Evolutionary conservation across 805 yeast genomes (phyloP).

Genomic region (Yamadazyma nakazawae): DNA sequence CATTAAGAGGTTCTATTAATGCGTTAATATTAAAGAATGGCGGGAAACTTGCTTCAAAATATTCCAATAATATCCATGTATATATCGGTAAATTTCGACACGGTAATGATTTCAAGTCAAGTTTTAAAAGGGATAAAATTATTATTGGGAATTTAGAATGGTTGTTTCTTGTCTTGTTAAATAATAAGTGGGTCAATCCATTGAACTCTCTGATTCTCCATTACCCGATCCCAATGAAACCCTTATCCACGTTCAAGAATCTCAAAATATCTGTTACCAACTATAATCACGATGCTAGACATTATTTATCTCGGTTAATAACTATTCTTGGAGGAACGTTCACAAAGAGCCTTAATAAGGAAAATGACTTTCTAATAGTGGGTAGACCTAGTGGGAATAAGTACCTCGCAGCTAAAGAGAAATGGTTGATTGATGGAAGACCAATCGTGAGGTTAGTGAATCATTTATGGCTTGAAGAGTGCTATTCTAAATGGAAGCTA

Average conservation of each 20-base stretch:
- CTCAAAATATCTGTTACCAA: constrained; percentile 67
- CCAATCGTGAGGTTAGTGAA: constrained; percentile 54
- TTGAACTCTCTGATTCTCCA: constrained; percentile 53
- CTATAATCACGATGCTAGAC: constrained; percentile 81
- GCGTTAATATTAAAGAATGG: constrained; percentile 50
- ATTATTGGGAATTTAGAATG: constrained; percentile 69
- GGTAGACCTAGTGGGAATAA: constrained; percentile 70
- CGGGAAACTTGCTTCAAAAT: constrained; percentile 42
- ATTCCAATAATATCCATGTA: constrained; percentile 24
- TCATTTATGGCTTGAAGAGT: constrained; percentile 87
- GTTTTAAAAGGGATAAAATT: constrained; percentile 37
- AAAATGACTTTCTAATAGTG: constrained; percentile 70
- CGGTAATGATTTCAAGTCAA: constrained; percentile 52
- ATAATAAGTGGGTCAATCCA: constrained; percentile 56
- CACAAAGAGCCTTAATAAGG: constrained; percentile 60
- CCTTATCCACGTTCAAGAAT: constrained; percentile 53
- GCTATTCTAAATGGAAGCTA: constrained; percentile 57
- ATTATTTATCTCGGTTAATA: constrained; percentile 62
- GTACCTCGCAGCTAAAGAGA: constrained; percentile 59
- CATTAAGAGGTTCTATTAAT: constrained; percentile 36
- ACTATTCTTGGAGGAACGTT: constrained; percentile 72
- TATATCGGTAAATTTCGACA: constrained; percentile 62
- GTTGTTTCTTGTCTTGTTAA: constrained; percentile 66
- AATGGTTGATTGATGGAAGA: constrained; percentile 48
- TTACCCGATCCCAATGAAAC: constrained; percentile 59